phyloP scores from a whole-genome alignment of 2,329 filamentous ascomycete species.

The Aspergillus arachidicola region DNA sequence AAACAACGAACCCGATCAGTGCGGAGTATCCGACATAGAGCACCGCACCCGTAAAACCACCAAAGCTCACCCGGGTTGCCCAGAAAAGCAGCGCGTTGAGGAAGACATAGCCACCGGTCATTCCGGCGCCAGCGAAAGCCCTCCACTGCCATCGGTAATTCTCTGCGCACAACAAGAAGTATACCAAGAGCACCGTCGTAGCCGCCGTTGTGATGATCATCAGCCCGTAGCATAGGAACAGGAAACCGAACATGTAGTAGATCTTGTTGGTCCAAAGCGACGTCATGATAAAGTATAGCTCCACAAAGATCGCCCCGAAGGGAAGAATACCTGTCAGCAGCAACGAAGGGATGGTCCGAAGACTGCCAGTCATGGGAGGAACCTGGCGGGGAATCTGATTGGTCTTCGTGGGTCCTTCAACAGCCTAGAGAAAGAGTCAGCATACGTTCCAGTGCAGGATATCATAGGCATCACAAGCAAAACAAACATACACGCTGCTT shows the following conservation, averaged over 20 bases:
- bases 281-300: conserved; percentile 99
- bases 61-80: conserved; percentile 82
- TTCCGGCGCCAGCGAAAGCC: conserved; percentile 87
- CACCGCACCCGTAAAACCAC: conserved; percentile 81
- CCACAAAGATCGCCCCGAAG: conserved; percentile 95
- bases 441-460: neutral
- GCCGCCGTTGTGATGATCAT: conserved; percentile 96
- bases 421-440: conserved; percentile 44
- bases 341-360: conserved; percentile 86
- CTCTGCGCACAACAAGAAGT: conserved; percentile 93
- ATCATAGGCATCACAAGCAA: neutral
- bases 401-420: conserved; percentile 83
- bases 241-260: conserved; percentile 99
- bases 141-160: conserved; percentile 99
- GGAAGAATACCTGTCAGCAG: conserved; percentile 89
- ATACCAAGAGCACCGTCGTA: conserved; percentile 90
- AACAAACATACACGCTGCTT: conserved; percentile 57
- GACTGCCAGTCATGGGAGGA: conserved; percentile 78
- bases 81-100: conserved; percentile 89
- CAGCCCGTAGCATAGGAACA: conserved; percentile 95
- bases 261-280: conserved; percentile 98
- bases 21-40: conserved; percentile 92
- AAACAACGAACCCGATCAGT: conserved; percentile 86
- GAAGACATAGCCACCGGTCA: conserved; percentile 90
- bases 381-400: conserved; percentile 99